phyloP scores from a whole-genome alignment of 2,329 filamentous ascomycete genomes.

The Orbilia blumenaviensis region DNA sequence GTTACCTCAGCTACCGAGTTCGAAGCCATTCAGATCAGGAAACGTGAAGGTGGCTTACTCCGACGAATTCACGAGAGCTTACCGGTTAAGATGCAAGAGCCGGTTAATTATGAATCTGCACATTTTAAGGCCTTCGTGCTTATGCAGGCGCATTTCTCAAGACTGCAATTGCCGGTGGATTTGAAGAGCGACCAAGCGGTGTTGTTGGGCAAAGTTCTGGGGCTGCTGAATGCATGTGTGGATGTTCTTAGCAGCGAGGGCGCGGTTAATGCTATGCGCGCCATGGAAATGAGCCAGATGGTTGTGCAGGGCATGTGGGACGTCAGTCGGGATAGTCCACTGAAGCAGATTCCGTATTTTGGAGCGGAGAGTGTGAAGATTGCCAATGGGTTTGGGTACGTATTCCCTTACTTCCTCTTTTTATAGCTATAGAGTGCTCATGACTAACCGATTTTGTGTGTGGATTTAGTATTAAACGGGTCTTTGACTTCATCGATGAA shows the following conservation, averaged over 20 bases:
- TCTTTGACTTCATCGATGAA: conserved; percentile 97
- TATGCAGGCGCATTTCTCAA: conserved; percentile 94
- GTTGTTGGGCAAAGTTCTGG: conserved; percentile 83
- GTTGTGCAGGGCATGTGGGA: conserved; percentile 99
- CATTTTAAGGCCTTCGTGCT: conserved; percentile 99
- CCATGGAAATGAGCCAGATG: conserved; percentile 99
- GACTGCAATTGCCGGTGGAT: conserved; percentile 95
- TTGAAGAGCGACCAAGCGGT: conserved; percentile 94
- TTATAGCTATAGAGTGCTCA: conserved; percentile 56
- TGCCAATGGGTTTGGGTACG: conserved; percentile 79
- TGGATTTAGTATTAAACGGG: conserved; percentile 87
- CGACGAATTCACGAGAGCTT: conserved; percentile 92
- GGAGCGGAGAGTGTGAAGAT: conserved; percentile 81
- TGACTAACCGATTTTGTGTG: conserved; percentile 40
- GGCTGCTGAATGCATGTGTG: conserved; percentile 87
- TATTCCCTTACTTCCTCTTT: conserved; percentile 55
- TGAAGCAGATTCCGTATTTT: conserved; percentile 98
- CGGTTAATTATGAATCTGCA: conserved; percentile 81
- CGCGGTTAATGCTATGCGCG: conserved; percentile 94
- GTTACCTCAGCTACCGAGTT: conserved; percentile 97
- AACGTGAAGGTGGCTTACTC: conserved; percentile 87
- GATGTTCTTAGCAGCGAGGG: conserved; percentile 96
- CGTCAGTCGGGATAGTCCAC: conserved; percentile 77
- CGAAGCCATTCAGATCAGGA: conserved; percentile 89
- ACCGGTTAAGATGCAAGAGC: conserved; percentile 92